Percentiles rank a stretch among this genome's conserved stretches.
Evolutionary conservation across 169 alveolate species (phyloP).

Genomic region (Pseudocohnilembus persalinus): DNA sequence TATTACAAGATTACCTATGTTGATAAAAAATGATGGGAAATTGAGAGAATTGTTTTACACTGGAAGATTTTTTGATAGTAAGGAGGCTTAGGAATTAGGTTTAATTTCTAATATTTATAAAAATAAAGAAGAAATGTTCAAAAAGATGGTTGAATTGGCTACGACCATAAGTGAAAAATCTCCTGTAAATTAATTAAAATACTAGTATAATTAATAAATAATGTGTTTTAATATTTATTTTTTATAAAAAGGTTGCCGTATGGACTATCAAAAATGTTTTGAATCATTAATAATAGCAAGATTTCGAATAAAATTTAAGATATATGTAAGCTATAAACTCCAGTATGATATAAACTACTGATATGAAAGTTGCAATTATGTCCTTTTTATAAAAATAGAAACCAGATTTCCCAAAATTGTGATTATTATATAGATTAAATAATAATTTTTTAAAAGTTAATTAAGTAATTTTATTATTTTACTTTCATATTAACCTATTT

Average conservation of each 20-base stretch:
- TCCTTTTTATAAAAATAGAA: slow-evolving; percentile 26
- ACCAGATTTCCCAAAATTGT: slow-evolving; percentile 41
- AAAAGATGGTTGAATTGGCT: slow-evolving; percentile 57
- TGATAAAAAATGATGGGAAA: slow-evolving; percentile 42
- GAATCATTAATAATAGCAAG: slow-evolving; percentile 46
- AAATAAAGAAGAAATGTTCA: slow-evolving; percentile 29
- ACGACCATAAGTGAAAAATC: slow-evolving; percentile 52
- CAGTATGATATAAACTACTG: slow-evolving; percentile 31
- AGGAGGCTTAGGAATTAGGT: slow-evolving; percentile 62
- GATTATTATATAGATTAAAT: slow-evolving; percentile 18
- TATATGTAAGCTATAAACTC: slow-evolving; percentile 50
- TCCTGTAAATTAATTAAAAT: slow-evolving; percentile 34
- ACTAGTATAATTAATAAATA: too few species aligned
- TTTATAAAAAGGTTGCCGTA: slow-evolving; percentile 35
- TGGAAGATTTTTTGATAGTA: slow-evolving; percentile 57
- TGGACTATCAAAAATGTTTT: slow-evolving; percentile 46
- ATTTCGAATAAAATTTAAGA: slow-evolving; percentile 44
- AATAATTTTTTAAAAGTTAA: too few species aligned
- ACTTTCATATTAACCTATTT: too few species aligned
- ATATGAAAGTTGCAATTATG: slow-evolving; percentile 18
- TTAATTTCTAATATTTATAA: slow-evolving; percentile 51
- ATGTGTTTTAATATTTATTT: too few species aligned
- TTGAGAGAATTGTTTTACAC: slow-evolving; percentile 64
- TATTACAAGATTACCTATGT: slow-evolving; percentile 21
- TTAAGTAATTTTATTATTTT: too few species aligned